Conservation (phyloP, 169 alveolate species). For the Cryptosporidium sp. region DNA sequence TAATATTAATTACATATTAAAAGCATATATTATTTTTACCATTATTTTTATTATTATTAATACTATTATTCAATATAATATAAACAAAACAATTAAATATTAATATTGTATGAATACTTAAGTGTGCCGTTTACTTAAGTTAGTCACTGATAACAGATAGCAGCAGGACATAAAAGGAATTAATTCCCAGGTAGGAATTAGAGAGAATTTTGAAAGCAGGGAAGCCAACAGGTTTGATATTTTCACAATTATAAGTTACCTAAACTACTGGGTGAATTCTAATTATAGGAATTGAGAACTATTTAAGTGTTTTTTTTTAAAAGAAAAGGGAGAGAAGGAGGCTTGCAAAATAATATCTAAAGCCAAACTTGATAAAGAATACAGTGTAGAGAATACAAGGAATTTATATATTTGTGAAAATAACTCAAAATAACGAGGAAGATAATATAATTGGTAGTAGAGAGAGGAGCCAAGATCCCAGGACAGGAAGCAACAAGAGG, state of each 20-base stretch:
- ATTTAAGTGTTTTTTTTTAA: background rate
- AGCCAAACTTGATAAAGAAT: background rate
- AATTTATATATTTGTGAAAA: constrained; percentile 3
- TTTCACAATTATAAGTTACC: background rate
- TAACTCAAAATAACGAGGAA: constrained; percentile 20
- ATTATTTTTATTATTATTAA: too few relatives aligned
- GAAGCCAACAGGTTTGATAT: background rate
- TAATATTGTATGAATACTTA: background rate
- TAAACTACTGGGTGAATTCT: background rate
- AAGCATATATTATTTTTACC: too few relatives aligned
- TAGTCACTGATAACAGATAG: too few relatives aligned
- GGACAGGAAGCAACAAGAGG: constrained; percentile 38
- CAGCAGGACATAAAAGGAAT: too few relatives aligned
- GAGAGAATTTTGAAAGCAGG: background rate
- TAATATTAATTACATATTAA: background rate
- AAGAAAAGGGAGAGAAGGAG: background rate
- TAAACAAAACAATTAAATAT: too few relatives aligned
- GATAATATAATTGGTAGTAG: constrained; percentile 19
- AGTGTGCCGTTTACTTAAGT: background rate
- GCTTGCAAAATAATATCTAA: background rate
- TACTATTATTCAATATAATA: too few relatives aligned
- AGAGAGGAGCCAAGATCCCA: constrained; percentile 69
- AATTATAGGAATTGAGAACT: too few relatives aligned
- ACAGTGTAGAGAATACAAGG: constrained; percentile 24
- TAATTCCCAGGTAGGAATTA: background rate